phyloP scores from a whole-genome alignment of 2,329 filamentous ascomycete species.

The Clarireedia paspali region DNA sequence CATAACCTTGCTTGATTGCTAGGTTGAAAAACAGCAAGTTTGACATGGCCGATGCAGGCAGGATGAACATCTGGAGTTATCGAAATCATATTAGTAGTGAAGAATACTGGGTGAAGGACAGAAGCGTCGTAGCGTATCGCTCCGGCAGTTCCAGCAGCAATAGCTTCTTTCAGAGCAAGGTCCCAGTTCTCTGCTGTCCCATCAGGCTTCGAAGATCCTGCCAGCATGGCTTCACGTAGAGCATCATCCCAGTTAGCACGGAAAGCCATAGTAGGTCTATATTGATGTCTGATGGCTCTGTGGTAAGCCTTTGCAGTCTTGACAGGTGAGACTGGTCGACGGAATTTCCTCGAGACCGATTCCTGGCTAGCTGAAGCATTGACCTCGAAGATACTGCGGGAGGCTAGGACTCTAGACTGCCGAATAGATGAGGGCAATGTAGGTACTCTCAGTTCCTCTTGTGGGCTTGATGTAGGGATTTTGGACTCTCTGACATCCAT shows the following conservation, averaged over 20 bases:
- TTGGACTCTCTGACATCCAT: too few relatives aligned
- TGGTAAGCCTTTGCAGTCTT: neutral
- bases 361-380: conserved; percentile 3
- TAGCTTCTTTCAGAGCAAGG: conserved; percentile 11
- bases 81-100: conserved; percentile 5
- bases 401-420: conserved; percentile 23
- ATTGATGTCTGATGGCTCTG: conserved; percentile 15
- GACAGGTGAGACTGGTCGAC: neutral
- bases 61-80: conserved; percentile 10
- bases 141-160: conserved; percentile 2
- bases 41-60: conserved; percentile 12
- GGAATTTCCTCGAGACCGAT: conserved; percentile 6
- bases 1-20: too few relatives aligned
- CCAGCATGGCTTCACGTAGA: conserved; percentile 20
- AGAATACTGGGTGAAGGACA: conserved; percentile 14
- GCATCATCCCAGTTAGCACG: conserved; percentile 21
- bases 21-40: too few relatives aligned
- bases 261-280: conserved; percentile 11
- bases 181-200: conserved; percentile 15
- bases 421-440: conserved; percentile 13
- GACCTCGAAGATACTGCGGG: conserved; percentile 21
- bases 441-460: neutral
- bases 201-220: conserved; percentile 7
- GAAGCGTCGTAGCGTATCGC: conserved; percentile 11
- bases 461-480: neutral